phyloP scores from a whole-genome alignment of 1,139 yeast genomes.

The Kurtzmaniella quercitrusa region DNA sequence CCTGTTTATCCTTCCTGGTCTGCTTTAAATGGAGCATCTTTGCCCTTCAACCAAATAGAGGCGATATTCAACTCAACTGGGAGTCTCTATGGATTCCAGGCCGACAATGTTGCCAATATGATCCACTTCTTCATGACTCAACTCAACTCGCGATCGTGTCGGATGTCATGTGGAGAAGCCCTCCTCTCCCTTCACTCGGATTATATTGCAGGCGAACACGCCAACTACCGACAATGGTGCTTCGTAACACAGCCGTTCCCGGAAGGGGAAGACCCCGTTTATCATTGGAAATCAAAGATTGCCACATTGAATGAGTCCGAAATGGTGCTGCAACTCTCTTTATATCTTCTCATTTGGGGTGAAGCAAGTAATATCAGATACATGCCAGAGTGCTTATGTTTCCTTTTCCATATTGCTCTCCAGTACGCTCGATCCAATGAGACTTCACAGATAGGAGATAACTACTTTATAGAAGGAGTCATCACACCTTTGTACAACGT shows the following conservation, averaged over 20 bases:
- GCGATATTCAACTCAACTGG: slow-evolving; percentile 19
- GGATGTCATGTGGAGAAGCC: slow-evolving; percentile 33
- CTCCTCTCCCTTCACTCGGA: slow-evolving; percentile 35
- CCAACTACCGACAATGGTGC: slow-evolving; percentile 42
- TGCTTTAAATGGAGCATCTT: slow-evolving; percentile 25
- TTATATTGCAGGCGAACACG: slow-evolving; percentile 37
- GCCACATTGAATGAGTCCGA: slow-evolving; percentile 15
- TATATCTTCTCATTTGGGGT: slow-evolving; percentile 40
- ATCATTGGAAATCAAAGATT: slow-evolving; percentile 22
- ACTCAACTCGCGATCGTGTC: slow-evolving; percentile 37
- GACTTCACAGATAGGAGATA: not conserved
- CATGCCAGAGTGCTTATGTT: slow-evolving; percentile 41
- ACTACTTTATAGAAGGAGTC: slow-evolving; percentile 28
- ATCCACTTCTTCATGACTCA: slow-evolving; percentile 35
- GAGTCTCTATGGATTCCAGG: slow-evolving; percentile 29
- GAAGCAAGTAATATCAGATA: slow-evolving; percentile 40
- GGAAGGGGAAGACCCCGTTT: slow-evolving; percentile 11
- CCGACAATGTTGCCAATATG: slow-evolving; percentile 33
- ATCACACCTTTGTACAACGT: slow-evolving; percentile 45
- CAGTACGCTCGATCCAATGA: slow-evolving; percentile 16
- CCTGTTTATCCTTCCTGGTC: slow-evolving; percentile 31
- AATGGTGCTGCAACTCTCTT: slow-evolving; percentile 25
- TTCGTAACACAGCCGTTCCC: slow-evolving; percentile 28
- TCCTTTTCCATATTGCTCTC: slow-evolving; percentile 28
- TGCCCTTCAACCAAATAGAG: slow-evolving; percentile 18